Conservation (phyloP, 1,284 basidiomycete species). For the Pseudozyma flocculosa region DNA sequence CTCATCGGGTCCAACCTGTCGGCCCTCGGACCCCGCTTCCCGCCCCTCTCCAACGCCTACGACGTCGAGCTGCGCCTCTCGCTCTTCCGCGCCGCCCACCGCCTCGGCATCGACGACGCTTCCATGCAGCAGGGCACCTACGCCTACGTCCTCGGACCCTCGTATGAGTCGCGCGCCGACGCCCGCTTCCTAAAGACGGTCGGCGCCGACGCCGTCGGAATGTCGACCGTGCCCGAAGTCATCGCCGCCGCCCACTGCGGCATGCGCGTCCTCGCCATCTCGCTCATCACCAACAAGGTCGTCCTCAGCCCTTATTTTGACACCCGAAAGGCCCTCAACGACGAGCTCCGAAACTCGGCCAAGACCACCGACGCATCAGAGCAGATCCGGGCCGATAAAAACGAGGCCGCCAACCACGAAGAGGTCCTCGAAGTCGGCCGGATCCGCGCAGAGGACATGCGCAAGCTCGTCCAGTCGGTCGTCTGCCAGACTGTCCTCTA, state of each 20-base stretch:
- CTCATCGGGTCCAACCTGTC: constrained; percentile 61
- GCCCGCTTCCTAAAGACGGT: constrained; percentile 28
- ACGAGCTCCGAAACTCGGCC: constrained; percentile 63
- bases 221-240: constrained; percentile 89
- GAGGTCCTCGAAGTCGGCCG: constrained; percentile 74
- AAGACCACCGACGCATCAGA: constrained; percentile 49
- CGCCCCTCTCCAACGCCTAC: constrained; percentile 77
- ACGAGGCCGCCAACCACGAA: constrained; percentile 71
- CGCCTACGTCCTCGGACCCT: constrained; percentile 76
- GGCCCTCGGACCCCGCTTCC: constrained; percentile 65
- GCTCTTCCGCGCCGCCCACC: constrained; percentile 69
- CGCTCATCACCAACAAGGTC: constrained; percentile 78
- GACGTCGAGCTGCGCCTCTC: constrained; percentile 69
- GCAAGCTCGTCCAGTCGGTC: constrained; percentile 60
- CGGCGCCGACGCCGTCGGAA: constrained; percentile 72
- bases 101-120: constrained; percentile 58
- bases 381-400: constrained; percentile 51
- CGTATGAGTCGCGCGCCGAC: constrained; percentile 70
- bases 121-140: constrained; percentile 65
- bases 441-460: constrained; percentile 71
- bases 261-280: constrained; percentile 72
- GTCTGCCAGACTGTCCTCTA: neutral
- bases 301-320: constrained; percentile 71
- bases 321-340: constrained; percentile 71
- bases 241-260: constrained; percentile 71